phyloP scores from a whole-genome alignment of 2,329 filamentous ascomycete genomes.

The Elsinoe australis region DNA sequence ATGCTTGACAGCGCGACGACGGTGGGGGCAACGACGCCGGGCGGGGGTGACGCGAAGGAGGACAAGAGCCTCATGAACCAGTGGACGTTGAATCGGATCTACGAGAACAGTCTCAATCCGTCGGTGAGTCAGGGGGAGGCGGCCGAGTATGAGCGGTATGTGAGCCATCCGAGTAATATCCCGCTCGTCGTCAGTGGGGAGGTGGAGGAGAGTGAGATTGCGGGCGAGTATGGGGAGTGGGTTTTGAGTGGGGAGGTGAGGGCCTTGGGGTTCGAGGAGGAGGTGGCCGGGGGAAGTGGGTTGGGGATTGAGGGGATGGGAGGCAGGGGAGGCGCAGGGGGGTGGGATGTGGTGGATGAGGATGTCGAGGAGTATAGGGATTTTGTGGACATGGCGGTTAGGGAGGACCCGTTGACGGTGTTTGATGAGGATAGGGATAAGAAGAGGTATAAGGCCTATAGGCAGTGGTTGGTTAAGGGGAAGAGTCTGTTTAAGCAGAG shows the following conservation, averaged over 20 bases:
- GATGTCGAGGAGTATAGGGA: slow-evolving; percentile 68
- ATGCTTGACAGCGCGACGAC: slow-evolving; percentile 11
- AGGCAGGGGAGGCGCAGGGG: slow-evolving; percentile 45
- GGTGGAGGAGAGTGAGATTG: slow-evolving; percentile 48
- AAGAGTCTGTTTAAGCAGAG: slow-evolving; percentile 94
- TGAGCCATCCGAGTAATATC: slow-evolving; percentile 80
- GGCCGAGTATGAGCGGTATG: slow-evolving; percentile 81
- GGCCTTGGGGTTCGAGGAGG: slow-evolving; percentile 1
- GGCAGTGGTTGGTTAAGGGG: slow-evolving; percentile 77
- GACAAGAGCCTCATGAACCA: slow-evolving; percentile 79
- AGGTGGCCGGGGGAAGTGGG: slow-evolving; percentile 50
- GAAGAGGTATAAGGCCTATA: slow-evolving; percentile 94
- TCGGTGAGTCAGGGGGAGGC: slow-evolving; percentile 68
- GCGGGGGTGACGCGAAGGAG: slow-evolving; percentile 7
- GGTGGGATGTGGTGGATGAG: slow-evolving; percentile 46
- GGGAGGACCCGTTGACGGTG: slow-evolving; percentile 79
- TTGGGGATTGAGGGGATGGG: slow-evolving; percentile 3
- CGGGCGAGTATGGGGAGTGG: slow-evolving; percentile 14
- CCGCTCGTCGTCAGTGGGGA: slow-evolving; percentile 71
- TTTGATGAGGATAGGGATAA: slow-evolving; percentile 78
- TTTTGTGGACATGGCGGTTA: slow-evolving; percentile 57
- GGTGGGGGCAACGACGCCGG: slow-evolving; percentile 1
- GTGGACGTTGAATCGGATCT: slow-evolving; percentile 80
- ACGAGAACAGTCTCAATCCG: slow-evolving; percentile 78
- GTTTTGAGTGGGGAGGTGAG: slow-evolving; percentile 27